These are phyloP conservation scores for Penicillium sp. DNA, from an alignment of 2,329 filamentous ascomycete species.

Conservation along the genomic window DNA sequence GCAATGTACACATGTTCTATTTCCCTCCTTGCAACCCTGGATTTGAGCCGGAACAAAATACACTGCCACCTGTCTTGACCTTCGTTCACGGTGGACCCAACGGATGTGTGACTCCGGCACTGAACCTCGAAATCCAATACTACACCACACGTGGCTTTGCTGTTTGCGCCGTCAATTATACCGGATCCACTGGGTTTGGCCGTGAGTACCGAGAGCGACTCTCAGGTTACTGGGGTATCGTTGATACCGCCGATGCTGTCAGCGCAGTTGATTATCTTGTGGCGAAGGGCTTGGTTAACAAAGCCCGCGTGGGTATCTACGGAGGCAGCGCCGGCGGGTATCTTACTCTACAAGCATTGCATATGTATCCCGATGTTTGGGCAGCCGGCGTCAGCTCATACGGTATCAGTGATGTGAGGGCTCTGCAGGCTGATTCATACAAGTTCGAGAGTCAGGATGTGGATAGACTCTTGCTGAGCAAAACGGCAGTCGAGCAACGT, in stretches of 20 bases:
- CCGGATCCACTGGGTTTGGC: slow-evolving; percentile 55
- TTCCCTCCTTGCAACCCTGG: slow-evolving; percentile 53
- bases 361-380: slow-evolving; percentile 50
- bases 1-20: slow-evolving; percentile 48
- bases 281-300: slow-evolving; percentile 38
- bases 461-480: slow-evolving; percentile 46
- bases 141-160: slow-evolving; percentile 58
- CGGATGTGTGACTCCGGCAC: slow-evolving; percentile 44
- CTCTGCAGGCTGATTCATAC: slow-evolving; percentile 52
- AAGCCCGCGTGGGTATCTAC: slow-evolving; percentile 49
- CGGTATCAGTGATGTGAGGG: slow-evolving; percentile 54
- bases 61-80: slow-evolving; percentile 53
- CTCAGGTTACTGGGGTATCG: slow-evolving; percentile 53
- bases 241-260: slow-evolving; percentile 54
- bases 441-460: slow-evolving; percentile 60
- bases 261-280: slow-evolving; percentile 50
- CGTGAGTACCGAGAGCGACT: slow-evolving; percentile 53
- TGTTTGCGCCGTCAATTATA: slow-evolving; percentile 54
- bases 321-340: slow-evolving; percentile 58
- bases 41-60: slow-evolving; percentile 40
- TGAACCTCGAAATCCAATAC: slow-evolving; percentile 52
- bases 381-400: slow-evolving; percentile 53
- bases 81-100: slow-evolving; percentile 56
- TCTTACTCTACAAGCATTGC: slow-evolving; percentile 53
- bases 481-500: slow-evolving; percentile 42